These are phyloP conservation scores for Moniliophthora roreri DNA, from an alignment of 1,284 basidiomycete genomes.

Conservation along the genomic window DNA sequence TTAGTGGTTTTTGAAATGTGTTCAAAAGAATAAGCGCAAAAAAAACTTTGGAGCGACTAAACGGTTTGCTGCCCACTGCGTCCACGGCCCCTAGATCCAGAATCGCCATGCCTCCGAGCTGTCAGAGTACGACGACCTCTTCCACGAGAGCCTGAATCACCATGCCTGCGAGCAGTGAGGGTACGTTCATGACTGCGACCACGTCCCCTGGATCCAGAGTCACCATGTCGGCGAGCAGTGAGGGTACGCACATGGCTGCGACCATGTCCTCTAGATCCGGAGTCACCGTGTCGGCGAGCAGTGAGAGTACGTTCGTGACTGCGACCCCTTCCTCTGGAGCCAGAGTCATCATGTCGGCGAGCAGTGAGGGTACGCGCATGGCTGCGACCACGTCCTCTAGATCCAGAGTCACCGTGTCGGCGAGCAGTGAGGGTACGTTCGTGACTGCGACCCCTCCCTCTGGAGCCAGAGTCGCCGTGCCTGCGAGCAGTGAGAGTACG, in stretches of 20 bases:
- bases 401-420: constrained; percentile 16
- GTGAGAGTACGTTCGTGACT: constrained; percentile 20
- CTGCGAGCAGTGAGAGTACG: constrained; percentile 13
- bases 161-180: constrained; percentile 9
- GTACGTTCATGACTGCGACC: constrained; percentile 10
- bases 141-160: constrained; percentile 7
- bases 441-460: constrained; percentile 15
- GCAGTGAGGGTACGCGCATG: constrained; percentile 5
- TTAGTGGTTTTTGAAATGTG: no score
- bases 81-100: constrained; percentile 9
- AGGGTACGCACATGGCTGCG: constrained; percentile 17
- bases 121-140: constrained; percentile 10
- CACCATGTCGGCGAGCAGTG: constrained; percentile 22
- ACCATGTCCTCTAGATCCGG: constrained; percentile 9
- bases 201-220: constrained; percentile 16
- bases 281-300: constrained; percentile 6
- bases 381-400: constrained; percentile 12
- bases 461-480: constrained; percentile 13
- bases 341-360: constrained; percentile 12
- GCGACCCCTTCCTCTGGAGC: constrained; percentile 10
- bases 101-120: constrained; percentile 14
- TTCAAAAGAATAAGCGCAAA: no score
- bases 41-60: no score
- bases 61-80: no score
- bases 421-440: constrained; percentile 16